Base-by-base conservation (phyloP, 2,329 filamentous ascomycete genomes). In the Coniella vitis region DNA sequence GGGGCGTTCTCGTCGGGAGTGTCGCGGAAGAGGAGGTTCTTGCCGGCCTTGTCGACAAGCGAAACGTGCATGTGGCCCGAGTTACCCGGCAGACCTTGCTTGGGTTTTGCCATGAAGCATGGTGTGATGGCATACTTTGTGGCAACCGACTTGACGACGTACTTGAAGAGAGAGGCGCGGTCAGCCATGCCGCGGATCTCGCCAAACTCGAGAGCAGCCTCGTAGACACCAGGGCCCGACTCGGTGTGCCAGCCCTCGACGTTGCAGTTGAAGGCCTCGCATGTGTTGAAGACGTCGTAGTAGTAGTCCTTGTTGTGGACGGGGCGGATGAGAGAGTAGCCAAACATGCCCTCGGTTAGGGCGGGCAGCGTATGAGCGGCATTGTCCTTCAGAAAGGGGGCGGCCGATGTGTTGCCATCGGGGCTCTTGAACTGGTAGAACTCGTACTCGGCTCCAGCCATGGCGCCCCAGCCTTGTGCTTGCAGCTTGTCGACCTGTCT, bases 21-120 rank as follows among this genome's bases (percentile, higher is more conserved):
- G 10, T 85, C 83, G 37, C 91, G 81, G 50, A 80, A 81, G 58
- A 98, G 85, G 19, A 96, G 76, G 61, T 98, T 98, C 63, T 84
- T 85, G 51, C 87, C 87, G n/a, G 79, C 70, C 55, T 78, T 75
- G 61, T 91, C 87, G 16, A 91, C 83, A 9, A 98, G 73, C 1
- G 91, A 97, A 54, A 97, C 75, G 65, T 98, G 93, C 76, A 95
- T 91, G 65, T 98, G 93, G 1, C 93, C 93, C 55, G 86, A 93
- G 71, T 97, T 97, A 40, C 93, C 93, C 0, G 93, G 93, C 0
- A 97, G 73, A 0, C 90, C 90, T 60, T 94, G 80, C 56, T 87
- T 83, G 3, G 93, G 93, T 68, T 98, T 98, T 14, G 93, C 93
- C 93, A 98, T 98, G 73, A 98, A 98, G 67, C 88, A 95, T 0